These are phyloP conservation scores for Trichoderma sp. DNA, from an alignment of 2,329 filamentous ascomycete species.

Conservation along the genomic window DNA sequence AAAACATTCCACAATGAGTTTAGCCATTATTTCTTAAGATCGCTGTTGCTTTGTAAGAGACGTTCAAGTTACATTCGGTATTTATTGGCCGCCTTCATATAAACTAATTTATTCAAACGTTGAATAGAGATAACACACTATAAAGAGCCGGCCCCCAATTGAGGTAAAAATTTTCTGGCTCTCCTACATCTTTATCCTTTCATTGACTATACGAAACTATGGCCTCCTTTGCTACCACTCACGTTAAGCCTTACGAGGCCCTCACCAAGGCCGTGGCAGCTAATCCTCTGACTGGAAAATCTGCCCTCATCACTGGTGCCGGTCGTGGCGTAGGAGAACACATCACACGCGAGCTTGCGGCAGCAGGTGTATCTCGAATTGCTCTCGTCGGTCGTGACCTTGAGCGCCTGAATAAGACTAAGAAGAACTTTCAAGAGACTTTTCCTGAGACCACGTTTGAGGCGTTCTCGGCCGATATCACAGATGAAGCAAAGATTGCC, in stretches of 20 bases:
- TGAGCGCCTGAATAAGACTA: background rate
- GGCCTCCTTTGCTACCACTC: background rate
- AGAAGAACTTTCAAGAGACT: background rate
- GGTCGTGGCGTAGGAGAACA: background rate
- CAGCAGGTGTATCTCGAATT: background rate
- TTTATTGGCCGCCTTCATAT: background rate
- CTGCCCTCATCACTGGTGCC: background rate
- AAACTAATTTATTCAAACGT: background rate
- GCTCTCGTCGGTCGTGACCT: background rate
- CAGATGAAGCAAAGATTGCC: background rate
- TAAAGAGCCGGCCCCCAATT: background rate
- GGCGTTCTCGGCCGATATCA: background rate
- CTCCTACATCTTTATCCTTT: background rate
- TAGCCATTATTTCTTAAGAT: background rate
- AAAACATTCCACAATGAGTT: background rate
- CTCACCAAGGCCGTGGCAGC: background rate
- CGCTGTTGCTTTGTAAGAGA: background rate
- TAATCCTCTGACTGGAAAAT: background rate
- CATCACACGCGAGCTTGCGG: background rate
- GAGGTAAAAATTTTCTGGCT: background rate
- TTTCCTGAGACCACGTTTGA: background rate
- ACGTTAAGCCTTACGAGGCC: background rate
- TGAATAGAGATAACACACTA: background rate
- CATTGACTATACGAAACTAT: background rate
- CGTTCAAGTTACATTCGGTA: background rate